Evolutionary conservation across 2,329 filamentous ascomycete species (phyloP), one percentile per base, ranked within the genome.

Genomic region (Venturia aucupariae): DNA sequence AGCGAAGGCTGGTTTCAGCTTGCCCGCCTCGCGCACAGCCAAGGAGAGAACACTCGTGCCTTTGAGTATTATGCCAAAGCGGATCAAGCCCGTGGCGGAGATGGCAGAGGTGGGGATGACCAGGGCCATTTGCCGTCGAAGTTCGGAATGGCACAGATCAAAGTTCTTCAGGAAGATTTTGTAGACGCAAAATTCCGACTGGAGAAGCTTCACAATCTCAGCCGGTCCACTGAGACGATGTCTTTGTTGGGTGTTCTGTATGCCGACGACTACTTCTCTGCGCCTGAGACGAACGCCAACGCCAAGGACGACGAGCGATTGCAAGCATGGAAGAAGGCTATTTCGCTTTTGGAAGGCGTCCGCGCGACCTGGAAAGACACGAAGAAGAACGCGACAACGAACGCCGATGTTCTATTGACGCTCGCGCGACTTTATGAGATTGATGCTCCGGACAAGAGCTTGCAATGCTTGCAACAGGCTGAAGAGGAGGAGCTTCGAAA

Each of bases 1-100:
- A 96, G 93, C 76, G 95, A 99, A 73, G 95, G 94, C 42, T 97
- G 93, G 92, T 99, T 97, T 76, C 78, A 97, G 10, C 84, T 97
- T 48, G 94, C 92, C 35, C 84, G 92, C 66, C 97, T 96, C 74
- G 90, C 93, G 68, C 94, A 99, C 73, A 90, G 91, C 69, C 84
- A 86, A 65, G 88, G 89, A 51, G 87, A 97, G 65, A 77, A 85
- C 7, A 82, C 87, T 24, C 87, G 86, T 65, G 93, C 94, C 1
- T 85, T 84, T 24, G 90, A 96, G 71, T 96, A 88, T 75, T 99
- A 99, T 76, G 86, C 87, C 64, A 88, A 90, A 69, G 90, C 95
- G 1, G 94, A 99, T 73, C 90, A 95, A 74, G 92, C 94, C 44
- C 84, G 92, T 69, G 92, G 91, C 70, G 91, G 90, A 46, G 81